Percentiles rank a stretch among this genome's conserved stretches.
phyloP scores from a whole-genome alignment of 2,329 filamentous ascomycete species.

The Cladosporium sp. region DNA sequence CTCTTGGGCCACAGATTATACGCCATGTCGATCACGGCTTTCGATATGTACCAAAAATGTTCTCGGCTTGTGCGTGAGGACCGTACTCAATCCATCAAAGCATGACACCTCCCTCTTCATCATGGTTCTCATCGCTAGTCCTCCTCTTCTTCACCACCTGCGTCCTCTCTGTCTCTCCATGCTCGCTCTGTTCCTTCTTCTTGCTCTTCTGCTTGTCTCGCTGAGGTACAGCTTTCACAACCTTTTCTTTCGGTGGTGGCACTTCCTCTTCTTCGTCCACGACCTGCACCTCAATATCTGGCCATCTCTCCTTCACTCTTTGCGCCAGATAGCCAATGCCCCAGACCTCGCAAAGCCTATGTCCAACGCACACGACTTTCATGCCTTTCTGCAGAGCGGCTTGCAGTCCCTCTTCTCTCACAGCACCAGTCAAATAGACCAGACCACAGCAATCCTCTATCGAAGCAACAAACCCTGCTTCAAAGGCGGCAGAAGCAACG shows the following conservation, averaged over 20 bases:
- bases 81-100: neutral
- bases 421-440: conserved; percentile 9
- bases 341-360: conserved; percentile 7
- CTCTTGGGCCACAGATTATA: too few relatives aligned
- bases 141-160: neutral
- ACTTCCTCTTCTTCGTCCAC: conserved; percentile 6
- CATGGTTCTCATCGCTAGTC: neutral
- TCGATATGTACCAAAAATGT: too few relatives aligned
- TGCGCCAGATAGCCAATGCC: conserved; percentile 6
- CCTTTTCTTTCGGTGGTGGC: neutral
- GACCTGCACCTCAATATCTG: neutral
- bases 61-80: too few relatives aligned
- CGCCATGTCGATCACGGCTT: too few relatives aligned
- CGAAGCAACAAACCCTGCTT: neutral
- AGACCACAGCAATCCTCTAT: neutral
- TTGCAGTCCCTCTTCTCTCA: conserved; percentile 1
- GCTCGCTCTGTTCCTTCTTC: neutral
- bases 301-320: conserved; percentile 2
- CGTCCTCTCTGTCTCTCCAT: neutral
- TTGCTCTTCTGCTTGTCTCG: neutral
- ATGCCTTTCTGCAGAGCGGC: conserved; percentile 6
- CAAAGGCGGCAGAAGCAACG: neutral
- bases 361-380: conserved; percentile 6
- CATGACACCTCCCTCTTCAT: neutral
- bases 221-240: neutral